These are phyloP conservation scores for Cryphonectria nitschkei DNA, from an alignment of 2,329 filamentous ascomycete genomes.

Conservation along the genomic window DNA sequence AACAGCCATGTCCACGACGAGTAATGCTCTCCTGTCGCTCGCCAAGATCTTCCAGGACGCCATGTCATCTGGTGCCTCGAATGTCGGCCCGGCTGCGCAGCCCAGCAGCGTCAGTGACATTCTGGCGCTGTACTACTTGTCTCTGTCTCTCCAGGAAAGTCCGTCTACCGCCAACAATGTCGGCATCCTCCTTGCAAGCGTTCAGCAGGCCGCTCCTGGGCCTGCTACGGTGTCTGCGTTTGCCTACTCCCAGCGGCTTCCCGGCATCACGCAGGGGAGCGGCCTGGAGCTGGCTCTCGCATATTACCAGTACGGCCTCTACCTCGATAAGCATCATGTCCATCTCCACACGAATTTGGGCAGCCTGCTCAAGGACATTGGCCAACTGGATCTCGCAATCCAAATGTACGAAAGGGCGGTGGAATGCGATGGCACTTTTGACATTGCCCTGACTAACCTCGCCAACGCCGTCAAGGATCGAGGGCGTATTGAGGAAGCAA, in stretches of 20 bases:
- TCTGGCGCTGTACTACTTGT: constrained; percentile 91
- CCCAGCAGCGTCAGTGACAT: constrained; percentile 87
- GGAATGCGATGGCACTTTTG: constrained; percentile 88
- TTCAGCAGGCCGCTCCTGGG: constrained; percentile 68
- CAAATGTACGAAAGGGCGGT: constrained; percentile 98
- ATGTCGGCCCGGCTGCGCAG: constrained; percentile 59
- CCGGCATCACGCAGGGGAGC: constrained; percentile 82
- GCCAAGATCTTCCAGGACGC: constrained; percentile 98
- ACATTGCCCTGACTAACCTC: constrained; percentile 94
- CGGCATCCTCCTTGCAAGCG: constrained; percentile 91
- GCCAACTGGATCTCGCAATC: constrained; percentile 87
- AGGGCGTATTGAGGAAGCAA: constrained; percentile 88
- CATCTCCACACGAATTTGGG: constrained; percentile 97
- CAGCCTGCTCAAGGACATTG: constrained; percentile 93
- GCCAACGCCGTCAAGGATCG: constrained; percentile 98
- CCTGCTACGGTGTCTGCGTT: constrained; percentile 33
- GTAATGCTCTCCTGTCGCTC: constrained; percentile 90
- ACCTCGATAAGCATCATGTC: constrained; percentile 85
- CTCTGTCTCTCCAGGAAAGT: constrained; percentile 89
- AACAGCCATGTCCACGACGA: constrained; percentile 88
- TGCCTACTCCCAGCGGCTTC: constrained; percentile 53
- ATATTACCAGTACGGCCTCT: constrained; percentile 94
- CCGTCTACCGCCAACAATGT: constrained; percentile 98
- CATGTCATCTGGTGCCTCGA: constrained; percentile 73
- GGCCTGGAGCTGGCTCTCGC: constrained; percentile 85